A percentile compares a stretch with the other conserved stretches of the same genome.
Evolutionary conservation across 768 basidiomycete genomes (phyloP).

Genomic region (Mycena rosella): DNA sequence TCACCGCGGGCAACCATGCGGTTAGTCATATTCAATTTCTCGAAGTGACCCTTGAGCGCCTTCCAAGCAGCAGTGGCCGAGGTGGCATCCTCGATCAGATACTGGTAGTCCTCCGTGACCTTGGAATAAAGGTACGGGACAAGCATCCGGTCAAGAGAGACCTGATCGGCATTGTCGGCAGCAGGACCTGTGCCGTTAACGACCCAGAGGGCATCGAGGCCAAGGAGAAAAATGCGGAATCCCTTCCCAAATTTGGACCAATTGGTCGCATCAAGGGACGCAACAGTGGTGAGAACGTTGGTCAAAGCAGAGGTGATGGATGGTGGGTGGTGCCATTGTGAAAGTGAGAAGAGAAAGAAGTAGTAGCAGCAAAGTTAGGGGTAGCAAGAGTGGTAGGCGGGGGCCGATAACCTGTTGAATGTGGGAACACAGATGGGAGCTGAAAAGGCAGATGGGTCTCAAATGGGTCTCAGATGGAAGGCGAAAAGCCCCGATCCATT

Average conservation of each 20-base stretch:
- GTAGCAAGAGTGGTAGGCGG: too few species aligned
- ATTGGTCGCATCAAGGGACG: not conserved
- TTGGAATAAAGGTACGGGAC: not conserved
- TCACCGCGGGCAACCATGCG: constrained; percentile 7
- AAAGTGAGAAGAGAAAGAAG: not conserved
- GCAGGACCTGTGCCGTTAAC: not conserved
- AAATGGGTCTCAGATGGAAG: too few species aligned
- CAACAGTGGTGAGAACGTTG: constrained; percentile 6
- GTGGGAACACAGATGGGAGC: too few species aligned
- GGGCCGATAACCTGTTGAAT: too few species aligned
- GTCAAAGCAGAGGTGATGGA: constrained; percentile 2
- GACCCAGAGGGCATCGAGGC: constrained; percentile 6
- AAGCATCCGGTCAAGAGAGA: not conserved
- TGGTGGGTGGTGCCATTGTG: not conserved
- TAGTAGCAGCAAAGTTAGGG: not conserved
- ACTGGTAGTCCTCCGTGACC: constrained; percentile 1
- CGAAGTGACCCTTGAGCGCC: constrained; percentile 4
- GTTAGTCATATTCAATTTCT: constrained; percentile 7
- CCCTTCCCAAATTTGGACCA: constrained; percentile 7
- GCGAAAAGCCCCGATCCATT: too few species aligned
- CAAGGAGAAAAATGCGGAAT: not conserved
- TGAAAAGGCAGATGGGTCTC: too few species aligned
- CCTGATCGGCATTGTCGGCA: not conserved
- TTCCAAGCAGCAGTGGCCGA: not conserved
- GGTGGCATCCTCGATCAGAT: not conserved